Conservation (phyloP, 31 red algal genomes). For the Porphyra umbilicalis region DNA sequence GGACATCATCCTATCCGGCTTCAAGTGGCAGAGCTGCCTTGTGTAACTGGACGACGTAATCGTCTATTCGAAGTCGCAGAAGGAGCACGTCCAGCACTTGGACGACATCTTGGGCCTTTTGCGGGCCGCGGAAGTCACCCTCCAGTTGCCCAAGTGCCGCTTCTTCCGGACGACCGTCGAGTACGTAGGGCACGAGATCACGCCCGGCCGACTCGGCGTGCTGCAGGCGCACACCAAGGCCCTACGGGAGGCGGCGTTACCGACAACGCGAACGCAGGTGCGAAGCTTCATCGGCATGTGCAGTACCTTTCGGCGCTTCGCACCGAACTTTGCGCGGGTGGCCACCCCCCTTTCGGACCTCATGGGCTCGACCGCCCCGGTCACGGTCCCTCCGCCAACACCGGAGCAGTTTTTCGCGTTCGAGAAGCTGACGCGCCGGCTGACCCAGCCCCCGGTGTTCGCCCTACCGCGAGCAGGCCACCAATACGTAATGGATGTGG, state of each 20-base stretch:
- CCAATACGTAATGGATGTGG: constrained; percentile 14
- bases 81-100: neutral
- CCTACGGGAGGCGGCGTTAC: too few relatives aligned
- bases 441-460: constrained; percentile 8
- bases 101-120: constrained; percentile 2
- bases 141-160: constrained; percentile 9
- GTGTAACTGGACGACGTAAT: constrained; percentile 16
- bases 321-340: neutral
- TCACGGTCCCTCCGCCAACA: neutral
- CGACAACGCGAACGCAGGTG: neutral
- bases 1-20: neutral
- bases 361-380: neutral
- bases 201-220: too few relatives aligned
- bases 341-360: constrained; percentile 1
- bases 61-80: constrained; percentile 2
- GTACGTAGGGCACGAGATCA: too few relatives aligned
- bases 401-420: constrained; percentile 17
- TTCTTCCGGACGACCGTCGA: constrained; percentile 15
- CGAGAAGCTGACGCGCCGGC: neutral
- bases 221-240: too few relatives aligned
- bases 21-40: constrained; percentile 3
- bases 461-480: neutral
- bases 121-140: constrained; percentile 5
- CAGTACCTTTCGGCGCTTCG: constrained; percentile 21
- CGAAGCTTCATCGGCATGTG: constrained; percentile 16